phyloP scores from a whole-genome alignment of 495 filamentous ascomycete species.

The Talaromyces stipitatus region DNA sequence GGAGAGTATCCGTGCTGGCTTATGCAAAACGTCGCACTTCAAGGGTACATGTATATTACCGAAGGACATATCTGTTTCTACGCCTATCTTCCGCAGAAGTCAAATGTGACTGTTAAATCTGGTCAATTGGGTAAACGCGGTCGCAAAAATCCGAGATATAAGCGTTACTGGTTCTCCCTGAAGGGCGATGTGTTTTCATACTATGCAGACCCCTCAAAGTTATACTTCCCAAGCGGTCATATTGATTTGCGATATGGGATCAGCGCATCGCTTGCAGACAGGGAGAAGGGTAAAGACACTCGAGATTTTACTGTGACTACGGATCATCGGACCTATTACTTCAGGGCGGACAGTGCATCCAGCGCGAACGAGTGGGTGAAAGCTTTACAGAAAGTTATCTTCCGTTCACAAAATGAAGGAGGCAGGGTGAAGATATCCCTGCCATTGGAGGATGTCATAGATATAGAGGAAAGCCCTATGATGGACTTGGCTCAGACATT shows the following conservation, averaged over 20 bases:
- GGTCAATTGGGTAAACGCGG: conserved; percentile 87
- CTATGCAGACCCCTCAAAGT: conserved; percentile 71
- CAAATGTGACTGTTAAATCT: conserved; percentile 72
- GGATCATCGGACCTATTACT: conserved; percentile 74
- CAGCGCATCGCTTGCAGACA: conserved; percentile 64
- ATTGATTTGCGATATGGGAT: conserved; percentile 92
- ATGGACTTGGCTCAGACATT: conserved; percentile 90
- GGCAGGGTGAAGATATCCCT: conserved; percentile 95
- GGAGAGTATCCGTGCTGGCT: conserved; percentile 92
- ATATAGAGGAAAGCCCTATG: conserved; percentile 87
- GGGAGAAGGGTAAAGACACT: conserved; percentile 62
- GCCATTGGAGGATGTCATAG: conserved; percentile 81
- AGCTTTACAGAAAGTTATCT: conserved; percentile 87
- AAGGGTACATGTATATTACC: conserved; percentile 97
- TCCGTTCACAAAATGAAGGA: conserved; percentile 90
- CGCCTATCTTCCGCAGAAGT: conserved; percentile 88
- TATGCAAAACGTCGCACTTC: conserved; percentile 83
- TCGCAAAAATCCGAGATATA: conserved; percentile 80
- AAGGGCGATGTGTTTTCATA: conserved; percentile 96
- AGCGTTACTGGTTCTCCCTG: conserved; percentile 92
- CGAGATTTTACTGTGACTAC: conserved; percentile 75
- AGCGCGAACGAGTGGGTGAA: conserved; percentile 98
- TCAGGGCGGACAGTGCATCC: conserved; percentile 78
- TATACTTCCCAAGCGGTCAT: conserved; percentile 87
- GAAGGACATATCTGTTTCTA: conserved; percentile 93